These are phyloP conservation scores for Isabelozyma rhagii DNA, from an alignment of 805 yeast species.

Conservation along the genomic window DNA sequence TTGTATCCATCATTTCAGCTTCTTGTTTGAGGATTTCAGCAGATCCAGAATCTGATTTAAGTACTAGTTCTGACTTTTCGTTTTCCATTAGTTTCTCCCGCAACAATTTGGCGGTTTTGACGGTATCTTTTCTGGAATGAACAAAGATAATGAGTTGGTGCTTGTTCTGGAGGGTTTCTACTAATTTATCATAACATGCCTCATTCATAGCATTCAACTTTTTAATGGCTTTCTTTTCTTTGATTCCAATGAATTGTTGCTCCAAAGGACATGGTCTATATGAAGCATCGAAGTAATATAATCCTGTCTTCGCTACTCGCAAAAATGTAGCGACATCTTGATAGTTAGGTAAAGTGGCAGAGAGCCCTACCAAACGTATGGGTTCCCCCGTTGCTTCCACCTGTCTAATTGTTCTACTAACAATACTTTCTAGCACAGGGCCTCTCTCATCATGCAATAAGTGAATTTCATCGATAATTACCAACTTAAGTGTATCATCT, in stretches of 20 bases:
- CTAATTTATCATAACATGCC: constrained; percentile 74
- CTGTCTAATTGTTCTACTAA: constrained; percentile 64
- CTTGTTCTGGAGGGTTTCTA: constrained; percentile 56
- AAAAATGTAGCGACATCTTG: constrained; percentile 81
- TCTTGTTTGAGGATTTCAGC: constrained; percentile 63
- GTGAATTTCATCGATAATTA: constrained; percentile 91
- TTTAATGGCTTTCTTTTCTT: constrained; percentile 77
- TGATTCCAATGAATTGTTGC: constrained; percentile 84
- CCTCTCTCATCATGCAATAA: constrained; percentile 92
- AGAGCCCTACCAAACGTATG: constrained; percentile 77
- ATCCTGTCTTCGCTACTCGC: constrained; percentile 53
- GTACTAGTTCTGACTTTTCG: constrained; percentile 43
- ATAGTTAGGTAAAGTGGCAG: constrained; percentile 92
- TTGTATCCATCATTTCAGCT: constrained; percentile 51
- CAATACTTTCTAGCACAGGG: constrained; percentile 86
- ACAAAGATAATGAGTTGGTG: constrained; percentile 89
- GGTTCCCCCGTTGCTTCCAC: constrained; percentile 41
- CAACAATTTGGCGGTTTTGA: constrained; percentile 74
- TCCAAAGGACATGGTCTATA: constrained; percentile 91
- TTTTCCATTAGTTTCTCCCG: constrained; percentile 58
- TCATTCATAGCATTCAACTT: constrained; percentile 81
- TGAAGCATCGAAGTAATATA: constrained; percentile 79
- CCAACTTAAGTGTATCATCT: constrained; percentile 60
- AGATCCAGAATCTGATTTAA: constrained; percentile 54
- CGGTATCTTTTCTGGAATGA: constrained; percentile 91